Base-by-base conservation (phyloP, 2,329 filamentous ascomycete species). In the Epichloe glyceriae region DNA sequence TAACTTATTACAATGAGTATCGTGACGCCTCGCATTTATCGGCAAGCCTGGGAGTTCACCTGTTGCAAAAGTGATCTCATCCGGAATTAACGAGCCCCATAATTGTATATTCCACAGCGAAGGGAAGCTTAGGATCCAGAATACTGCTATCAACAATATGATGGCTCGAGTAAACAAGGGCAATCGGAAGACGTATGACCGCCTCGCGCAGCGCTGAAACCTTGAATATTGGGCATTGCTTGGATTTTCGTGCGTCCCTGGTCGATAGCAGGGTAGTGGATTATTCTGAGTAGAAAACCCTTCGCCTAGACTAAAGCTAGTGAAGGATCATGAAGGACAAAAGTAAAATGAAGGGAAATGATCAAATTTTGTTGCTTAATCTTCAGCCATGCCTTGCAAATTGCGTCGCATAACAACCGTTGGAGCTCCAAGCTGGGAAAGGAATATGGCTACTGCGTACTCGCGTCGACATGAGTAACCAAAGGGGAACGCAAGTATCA, bases 131-230 rank as follows among this genome's bases (percentile, higher is more conserved):
- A 83, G 72, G 37, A 88, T 60, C 80, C 85, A 94, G 42, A 64
- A 57, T 4, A 53, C 55, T 34, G 85, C 61, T 52, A 95, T 86
- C 43, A 83, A 68, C 4, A 82, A 61, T 19, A 89, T 65, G 14
- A 89, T 76, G 17, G 77, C 67, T 47, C 90, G 81, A 26, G 93
- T 96, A 64, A 93, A 89, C 1, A 97, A 74, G 37, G 93, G 91
- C n/a, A 97, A 74, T 46, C 89, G 83, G 53, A 87, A 74, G 57
- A 95, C 62, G 65, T 95, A 96, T 8, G 86, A 87, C 57, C 88
- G 84, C 89, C 76, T 58, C 88, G 82, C 54, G 76, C 67, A 34
- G 84, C 80, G 68, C 83, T 90, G 68, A 94, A 83, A 52, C 59
- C 60, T 49, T 61, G 56, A 33, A 56, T 49, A n/a, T 38, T 46